phyloP scores from a whole-genome alignment of 2,329 filamentous ascomycete species.

The Claviceps sp. region DNA sequence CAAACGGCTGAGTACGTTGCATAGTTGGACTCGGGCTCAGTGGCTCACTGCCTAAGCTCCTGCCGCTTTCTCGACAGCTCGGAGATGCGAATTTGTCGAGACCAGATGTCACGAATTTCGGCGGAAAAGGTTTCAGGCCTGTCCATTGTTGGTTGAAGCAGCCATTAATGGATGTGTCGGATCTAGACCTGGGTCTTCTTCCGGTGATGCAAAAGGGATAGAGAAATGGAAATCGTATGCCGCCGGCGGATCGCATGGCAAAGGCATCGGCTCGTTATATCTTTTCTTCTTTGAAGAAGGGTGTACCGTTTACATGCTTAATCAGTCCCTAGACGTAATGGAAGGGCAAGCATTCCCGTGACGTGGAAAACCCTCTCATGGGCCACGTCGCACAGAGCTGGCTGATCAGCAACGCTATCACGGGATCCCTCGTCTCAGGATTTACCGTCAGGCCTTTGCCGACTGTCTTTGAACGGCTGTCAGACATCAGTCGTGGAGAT shows the following conservation, averaged over 20 bases:
- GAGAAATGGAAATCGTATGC: no score
- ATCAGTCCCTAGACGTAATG: no score
- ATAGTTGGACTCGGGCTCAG: constrained; percentile 14
- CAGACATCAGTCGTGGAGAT: not conserved
- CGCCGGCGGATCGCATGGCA: no score
- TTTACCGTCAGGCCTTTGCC: no score
- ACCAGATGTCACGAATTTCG: constrained; percentile 8
- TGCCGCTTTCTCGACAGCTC: constrained; percentile 26
- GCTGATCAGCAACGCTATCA: not conserved
- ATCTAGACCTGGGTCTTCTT: no score
- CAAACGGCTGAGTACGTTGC: not conserved
- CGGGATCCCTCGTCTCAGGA: not conserved
- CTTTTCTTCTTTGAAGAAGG: no score
- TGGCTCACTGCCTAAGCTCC: constrained; percentile 28
- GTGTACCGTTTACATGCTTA: no score
- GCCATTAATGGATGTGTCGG: no score
- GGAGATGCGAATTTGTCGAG: constrained; percentile 13
- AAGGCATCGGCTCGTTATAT: no score
- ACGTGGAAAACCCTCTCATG: no score
- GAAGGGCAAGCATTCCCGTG: no score
- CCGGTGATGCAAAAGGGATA: no score
- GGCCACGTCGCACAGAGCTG: not conserved
- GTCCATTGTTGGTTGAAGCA: not conserved
- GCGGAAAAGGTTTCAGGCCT: not conserved
- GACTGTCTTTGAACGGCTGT: not conserved